phyloP scores from a whole-genome alignment of 164 flowering plant species.

The Umbellularia californica region DNA sequence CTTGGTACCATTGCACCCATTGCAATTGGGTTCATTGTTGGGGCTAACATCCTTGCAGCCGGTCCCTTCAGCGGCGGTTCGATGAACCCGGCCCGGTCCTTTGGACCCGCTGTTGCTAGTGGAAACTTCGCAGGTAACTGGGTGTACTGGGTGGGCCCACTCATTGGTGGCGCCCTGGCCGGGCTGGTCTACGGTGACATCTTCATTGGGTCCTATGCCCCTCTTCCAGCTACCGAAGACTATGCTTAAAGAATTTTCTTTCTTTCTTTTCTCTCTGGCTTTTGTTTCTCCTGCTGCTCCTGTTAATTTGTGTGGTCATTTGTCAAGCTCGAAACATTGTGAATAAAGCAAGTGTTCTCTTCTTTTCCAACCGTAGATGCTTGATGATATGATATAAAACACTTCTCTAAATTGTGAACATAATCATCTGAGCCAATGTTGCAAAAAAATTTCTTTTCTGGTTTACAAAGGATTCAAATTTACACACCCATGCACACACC shows the following conservation, averaged over 20 bases:
- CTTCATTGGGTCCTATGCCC: conserved; percentile 51
- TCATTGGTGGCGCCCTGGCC: conserved; percentile 65
- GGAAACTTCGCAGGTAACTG: conserved; percentile 47
- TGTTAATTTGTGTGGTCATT: neutral
- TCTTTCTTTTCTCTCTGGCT: neutral
- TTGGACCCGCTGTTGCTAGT: conserved; percentile 64
- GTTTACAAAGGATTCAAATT: too few species aligned
- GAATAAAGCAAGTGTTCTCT: neutral
- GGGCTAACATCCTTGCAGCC: conserved; percentile 68
- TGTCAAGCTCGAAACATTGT: neutral
- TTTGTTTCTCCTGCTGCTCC: neutral
- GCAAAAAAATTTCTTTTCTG: too few species aligned
- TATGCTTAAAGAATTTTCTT: conserved; percentile 17
- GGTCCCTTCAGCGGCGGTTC: conserved; percentile 76
- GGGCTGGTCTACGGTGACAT: conserved; percentile 58
- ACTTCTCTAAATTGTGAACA: too few species aligned
- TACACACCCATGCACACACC: too few species aligned
- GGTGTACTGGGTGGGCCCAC: conserved; percentile 82
- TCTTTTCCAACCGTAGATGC: too few species aligned
- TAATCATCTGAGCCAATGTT: too few species aligned
- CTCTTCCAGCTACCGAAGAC: conserved; percentile 38
- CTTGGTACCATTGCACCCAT: conserved; percentile 63
- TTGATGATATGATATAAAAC: too few species aligned
- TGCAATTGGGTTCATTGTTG: conserved; percentile 75
- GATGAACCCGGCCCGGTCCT: conserved; percentile 76